A percentile compares a stretch with the other conserved stretches of the same genome.
Conservation (phyloP, 78 protist genomes). For the Dictyostelium firmibasis region DNA sequence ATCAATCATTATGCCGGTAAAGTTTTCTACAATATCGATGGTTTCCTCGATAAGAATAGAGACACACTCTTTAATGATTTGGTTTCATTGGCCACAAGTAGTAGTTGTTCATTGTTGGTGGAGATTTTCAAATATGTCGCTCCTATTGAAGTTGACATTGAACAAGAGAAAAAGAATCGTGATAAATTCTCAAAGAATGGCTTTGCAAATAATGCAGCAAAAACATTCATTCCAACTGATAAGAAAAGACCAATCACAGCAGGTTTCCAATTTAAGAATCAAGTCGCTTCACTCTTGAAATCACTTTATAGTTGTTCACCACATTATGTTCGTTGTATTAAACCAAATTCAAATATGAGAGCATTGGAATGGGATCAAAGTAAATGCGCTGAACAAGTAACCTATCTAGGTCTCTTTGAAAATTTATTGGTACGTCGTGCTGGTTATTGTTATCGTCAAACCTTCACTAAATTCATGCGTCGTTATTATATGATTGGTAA, state of each 20-base stretch:
- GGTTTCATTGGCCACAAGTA: conserved; percentile 12
- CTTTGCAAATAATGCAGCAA: conserved; percentile 38
- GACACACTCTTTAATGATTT: conserved; percentile 85
- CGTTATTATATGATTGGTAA: conserved; percentile 85
- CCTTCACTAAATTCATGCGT: conserved; percentile 85
- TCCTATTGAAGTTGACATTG: neutral
- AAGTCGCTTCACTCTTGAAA: conserved; percentile 65
- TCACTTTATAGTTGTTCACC: conserved; percentile 70
- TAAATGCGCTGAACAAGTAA: conserved; percentile 62
- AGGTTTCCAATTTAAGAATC: conserved; percentile 82
- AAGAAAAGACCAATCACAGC: conserved; percentile 88
- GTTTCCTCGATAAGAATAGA: conserved; percentile 94
- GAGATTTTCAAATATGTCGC: conserved; percentile 48
- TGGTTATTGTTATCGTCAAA: conserved; percentile 91
- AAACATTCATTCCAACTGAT: conserved; percentile 43
- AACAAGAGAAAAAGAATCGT: conserved; percentile 15
- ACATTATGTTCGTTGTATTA: conserved; percentile 79
- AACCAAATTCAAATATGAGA: conserved; percentile 73
- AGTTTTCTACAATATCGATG: conserved; percentile 83
- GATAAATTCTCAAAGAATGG: conserved; percentile 33
- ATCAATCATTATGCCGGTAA: conserved; percentile 87
- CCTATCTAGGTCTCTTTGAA: conserved; percentile 92
- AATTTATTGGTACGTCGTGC: conserved; percentile 92
- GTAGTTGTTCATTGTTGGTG: neutral
- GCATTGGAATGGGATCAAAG: conserved; percentile 60